Conservation (phyloP, 768 basidiomycete species). For the Cystobasidium tubakii region DNA sequence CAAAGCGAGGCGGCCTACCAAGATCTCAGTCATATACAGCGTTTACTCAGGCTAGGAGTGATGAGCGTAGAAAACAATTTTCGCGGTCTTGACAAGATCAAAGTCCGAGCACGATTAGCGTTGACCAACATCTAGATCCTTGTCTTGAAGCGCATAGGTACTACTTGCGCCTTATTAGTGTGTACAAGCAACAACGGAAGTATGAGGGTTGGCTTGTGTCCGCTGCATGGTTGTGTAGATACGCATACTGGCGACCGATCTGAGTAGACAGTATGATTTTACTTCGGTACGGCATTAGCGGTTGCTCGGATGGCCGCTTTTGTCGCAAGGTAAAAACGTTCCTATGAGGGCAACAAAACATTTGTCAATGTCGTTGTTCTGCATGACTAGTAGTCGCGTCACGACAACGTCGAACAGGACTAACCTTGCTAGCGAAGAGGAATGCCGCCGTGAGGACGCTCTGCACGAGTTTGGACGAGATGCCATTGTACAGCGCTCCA, state of each 20-base stretch:
- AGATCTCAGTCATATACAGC: background rate
- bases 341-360: constrained; percentile 11
- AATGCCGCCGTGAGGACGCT: constrained; percentile 72
- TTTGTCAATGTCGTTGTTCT: too few species aligned
- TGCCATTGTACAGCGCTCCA: constrained; percentile 78
- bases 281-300: constrained; percentile 17
- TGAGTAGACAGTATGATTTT: too few species aligned
- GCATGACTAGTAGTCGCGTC: too few species aligned
- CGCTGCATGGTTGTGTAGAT: too few species aligned
- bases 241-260: too few species aligned
- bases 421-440: constrained; percentile 38
- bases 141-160: too few species aligned
- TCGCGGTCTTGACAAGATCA: background rate
- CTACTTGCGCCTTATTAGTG: too few species aligned
- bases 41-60: background rate
- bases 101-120: background rate
- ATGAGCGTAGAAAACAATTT: background rate
- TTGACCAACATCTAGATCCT: too few species aligned
- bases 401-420: too few species aligned
- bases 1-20: background rate
- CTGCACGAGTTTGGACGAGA: constrained; percentile 80
- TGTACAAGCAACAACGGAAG: too few species aligned
- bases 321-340: constrained; percentile 29
- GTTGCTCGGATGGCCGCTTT: constrained; percentile 25
- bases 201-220: too few species aligned